Base-by-base conservation (phyloP, 352 stramenopile species). In the Pythium phragmitis region DNA sequence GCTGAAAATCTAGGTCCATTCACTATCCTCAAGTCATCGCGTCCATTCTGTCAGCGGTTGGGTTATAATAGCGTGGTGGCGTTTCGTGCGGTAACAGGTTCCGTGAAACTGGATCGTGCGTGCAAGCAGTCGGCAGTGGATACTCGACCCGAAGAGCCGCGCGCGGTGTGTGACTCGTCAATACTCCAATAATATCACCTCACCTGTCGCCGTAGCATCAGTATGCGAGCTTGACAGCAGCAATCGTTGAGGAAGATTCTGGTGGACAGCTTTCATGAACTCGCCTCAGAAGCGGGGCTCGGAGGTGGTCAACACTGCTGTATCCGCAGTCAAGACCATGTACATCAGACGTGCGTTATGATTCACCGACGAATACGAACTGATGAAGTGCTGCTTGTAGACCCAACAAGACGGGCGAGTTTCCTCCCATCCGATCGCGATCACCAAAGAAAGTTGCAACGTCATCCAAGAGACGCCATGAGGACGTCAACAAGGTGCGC, bases 381-480 rank as follows among this genome's bases (percentile, higher is more conserved):
- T 13, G 3, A 47, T 46, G 19, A 21, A 17, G 36, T 47, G 33
- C 1, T 50, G 19, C 9, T 36, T 53, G 33, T 26, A 57, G 43
- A 5, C 17, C 57, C 13, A 43, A 2, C 37, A 41, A 37, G 7
- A 4, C 41, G 12, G 60, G 42, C 51, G 57, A 65, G 52, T 68
- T 74, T 39, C 67, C 67, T 7, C 47, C 33, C 23, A 60, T 74
- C n/a, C 67, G 62, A 14, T 58, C 54, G 9, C 51, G 58, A 13
- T 70, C 67, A 7, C 67, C 67, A 2, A 74, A 74, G 67, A 74
- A 70, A 37, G 60, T 56, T 17, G 49, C 39, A 8, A 12, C 47
- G 0, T 12, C 45, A 6, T 55, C 62, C 34, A 66, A 68, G 36
- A 43, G 49, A 12, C 41, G 54, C 28, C 47, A 51, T 34, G 42